phyloP scores from a whole-genome alignment of 2,329 filamentous ascomycete species.

The Aspergillus sergii region DNA sequence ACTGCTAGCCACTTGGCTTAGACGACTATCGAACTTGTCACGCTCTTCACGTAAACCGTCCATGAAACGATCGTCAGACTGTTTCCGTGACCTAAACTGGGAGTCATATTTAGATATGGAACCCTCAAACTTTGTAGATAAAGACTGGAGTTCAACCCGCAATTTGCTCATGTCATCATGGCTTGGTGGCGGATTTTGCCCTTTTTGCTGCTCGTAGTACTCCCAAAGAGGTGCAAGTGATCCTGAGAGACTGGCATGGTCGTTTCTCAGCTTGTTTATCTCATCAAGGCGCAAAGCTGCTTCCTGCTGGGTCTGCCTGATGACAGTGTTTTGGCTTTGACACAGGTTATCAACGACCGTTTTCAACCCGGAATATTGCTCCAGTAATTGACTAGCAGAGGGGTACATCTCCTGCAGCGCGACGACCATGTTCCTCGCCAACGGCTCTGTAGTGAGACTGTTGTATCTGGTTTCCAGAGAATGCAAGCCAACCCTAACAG shows the following conservation, averaged over 20 bases:
- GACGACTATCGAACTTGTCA: background rate
- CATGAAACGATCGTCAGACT: background rate
- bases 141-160: slow-evolving; percentile 4
- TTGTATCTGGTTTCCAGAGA: slow-evolving; percentile 54
- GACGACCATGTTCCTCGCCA: slow-evolving; percentile 38
- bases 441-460: slow-evolving; percentile 47
- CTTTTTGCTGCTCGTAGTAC: background rate
- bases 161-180: slow-evolving; percentile 13
- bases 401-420: slow-evolving; percentile 42
- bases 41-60: background rate
- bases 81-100: background rate
- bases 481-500: slow-evolving; percentile 28
- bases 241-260: slow-evolving; percentile 6
- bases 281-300: slow-evolving; percentile 7
- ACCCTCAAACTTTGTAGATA: slow-evolving; percentile 10
- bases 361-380: slow-evolving; percentile 24
- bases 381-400: slow-evolving; percentile 25
- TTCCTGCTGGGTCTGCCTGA: slow-evolving; percentile 6
- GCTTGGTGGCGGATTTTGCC: slow-evolving; percentile 6
- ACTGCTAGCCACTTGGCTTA: background rate
- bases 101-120: background rate
- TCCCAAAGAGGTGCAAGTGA: slow-evolving; percentile 9
- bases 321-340: background rate
- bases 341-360: slow-evolving; percentile 15
- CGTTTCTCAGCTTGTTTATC: slow-evolving; percentile 8